Conservation (phyloP, 148 eudicot species). For the Amaranthus hypochondriacus region DNA sequence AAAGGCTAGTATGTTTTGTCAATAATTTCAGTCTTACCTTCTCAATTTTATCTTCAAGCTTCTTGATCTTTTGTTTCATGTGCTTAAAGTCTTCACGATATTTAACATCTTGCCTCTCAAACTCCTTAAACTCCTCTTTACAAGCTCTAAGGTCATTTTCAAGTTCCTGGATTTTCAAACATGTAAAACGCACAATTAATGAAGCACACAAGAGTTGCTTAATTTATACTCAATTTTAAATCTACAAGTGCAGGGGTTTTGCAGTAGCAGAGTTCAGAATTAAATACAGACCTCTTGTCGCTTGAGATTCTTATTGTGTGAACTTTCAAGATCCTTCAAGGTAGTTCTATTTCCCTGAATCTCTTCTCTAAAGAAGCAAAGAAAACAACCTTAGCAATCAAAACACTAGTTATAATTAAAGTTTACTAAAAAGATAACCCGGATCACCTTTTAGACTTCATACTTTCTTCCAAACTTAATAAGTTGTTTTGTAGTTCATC, state of each 20-base stretch:
- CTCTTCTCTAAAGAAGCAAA: conserved; percentile 55
- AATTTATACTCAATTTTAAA: not conserved
- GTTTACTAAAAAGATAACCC: not conserved
- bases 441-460: conserved; percentile 63
- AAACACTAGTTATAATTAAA: not conserved
- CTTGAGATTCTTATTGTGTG: conserved; percentile 66
- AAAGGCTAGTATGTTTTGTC: conserved; percentile 2
- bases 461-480: conserved; percentile 59
- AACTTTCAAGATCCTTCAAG: conserved; percentile 73
- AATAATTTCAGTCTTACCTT: conserved; percentile 43
- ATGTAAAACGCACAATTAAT: not conserved
- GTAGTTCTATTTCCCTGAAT: conserved; percentile 51
- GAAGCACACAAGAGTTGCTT: not conserved
- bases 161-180: conserved; percentile 56
- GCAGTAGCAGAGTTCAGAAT: not conserved
- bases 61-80: conserved; percentile 80
- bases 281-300: conserved; percentile 67
- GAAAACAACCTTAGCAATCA: conserved; percentile 4
- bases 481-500: conserved; percentile 49
- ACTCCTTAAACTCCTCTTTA: conserved; percentile 87
- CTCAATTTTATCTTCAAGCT: conserved; percentile 74
- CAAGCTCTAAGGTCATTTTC: conserved; percentile 53
- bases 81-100: conserved; percentile 82
- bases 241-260: not conserved
- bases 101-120: conserved; percentile 93